Percentiles rank a stretch among this genome's conserved stretches.
Evolutionary conservation across 495 filamentous ascomycete genomes (phyloP).

Genomic region (Wilcoxina mikolae): DNA sequence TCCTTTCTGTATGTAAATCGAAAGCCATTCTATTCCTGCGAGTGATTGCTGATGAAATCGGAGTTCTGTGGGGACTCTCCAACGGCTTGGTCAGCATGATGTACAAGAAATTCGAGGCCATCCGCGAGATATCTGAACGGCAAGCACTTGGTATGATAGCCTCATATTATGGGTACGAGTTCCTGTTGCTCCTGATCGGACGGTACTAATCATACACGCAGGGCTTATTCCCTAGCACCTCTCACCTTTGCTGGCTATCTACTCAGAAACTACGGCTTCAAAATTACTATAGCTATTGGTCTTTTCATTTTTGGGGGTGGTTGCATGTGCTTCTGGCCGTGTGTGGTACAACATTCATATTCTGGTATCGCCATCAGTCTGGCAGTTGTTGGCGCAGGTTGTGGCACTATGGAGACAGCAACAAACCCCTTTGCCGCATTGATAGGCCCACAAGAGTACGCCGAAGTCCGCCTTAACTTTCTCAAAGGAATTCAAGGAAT

Average conservation of each 20-base stretch:
- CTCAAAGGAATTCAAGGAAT: conserved; percentile 56
- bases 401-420: conserved; percentile 48
- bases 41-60: background rate
- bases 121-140: conserved; percentile 35
- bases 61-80: conserved; percentile 66
- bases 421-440: conserved; percentile 56
- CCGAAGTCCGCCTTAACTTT: conserved; percentile 50
- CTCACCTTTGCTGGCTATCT: conserved; percentile 42
- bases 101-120: conserved; percentile 44
- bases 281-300: conserved; percentile 49
- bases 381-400: conserved; percentile 50
- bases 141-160: conserved; percentile 35
- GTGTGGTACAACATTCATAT: conserved; percentile 51
- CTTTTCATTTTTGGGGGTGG: conserved; percentile 50
- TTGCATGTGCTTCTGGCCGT: conserved; percentile 58
- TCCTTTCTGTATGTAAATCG: background rate
- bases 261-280: conserved; percentile 52
- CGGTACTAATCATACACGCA: conserved; percentile 17
- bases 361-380: conserved; percentile 51
- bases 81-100: conserved; percentile 68
- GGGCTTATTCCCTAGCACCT: conserved; percentile 46
- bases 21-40: background rate
- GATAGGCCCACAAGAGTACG: conserved; percentile 51
- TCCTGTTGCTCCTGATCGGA: background rate
- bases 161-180: background rate